phyloP scores from a whole-genome alignment of 148 eudicot species.

The Agrostemma githago region DNA sequence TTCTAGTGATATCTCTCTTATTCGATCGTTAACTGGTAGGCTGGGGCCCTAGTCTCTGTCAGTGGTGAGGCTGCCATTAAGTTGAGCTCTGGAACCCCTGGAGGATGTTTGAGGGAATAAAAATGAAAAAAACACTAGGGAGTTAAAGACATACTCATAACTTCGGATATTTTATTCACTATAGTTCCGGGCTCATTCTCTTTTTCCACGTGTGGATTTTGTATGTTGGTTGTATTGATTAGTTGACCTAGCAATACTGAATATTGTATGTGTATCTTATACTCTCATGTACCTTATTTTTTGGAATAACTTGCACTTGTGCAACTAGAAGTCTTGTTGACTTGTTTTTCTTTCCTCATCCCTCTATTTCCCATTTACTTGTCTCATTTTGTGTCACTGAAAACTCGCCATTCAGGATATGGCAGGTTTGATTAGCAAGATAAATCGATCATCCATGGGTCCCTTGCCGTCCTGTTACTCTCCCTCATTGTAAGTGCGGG shows the following conservation, averaged over 20 bases:
- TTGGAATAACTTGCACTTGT: neutral
- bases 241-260: neutral
- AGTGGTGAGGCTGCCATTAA: neutral
- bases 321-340: neutral
- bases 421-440: constrained; percentile 98
- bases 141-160: neutral
- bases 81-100: neutral
- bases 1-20: neutral
- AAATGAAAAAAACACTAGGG: neutral
- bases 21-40: neutral
- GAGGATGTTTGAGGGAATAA: neutral
- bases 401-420: constrained; percentile 59
- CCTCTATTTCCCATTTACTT: neutral
- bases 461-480: constrained; percentile 96
- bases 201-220: neutral
- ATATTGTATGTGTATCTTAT: neutral
- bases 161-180: neutral
- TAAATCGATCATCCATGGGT: constrained; percentile 92
- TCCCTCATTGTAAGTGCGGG: constrained; percentile 71
- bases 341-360: neutral
- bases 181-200: neutral
- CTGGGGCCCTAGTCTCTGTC: neutral
- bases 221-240: neutral
- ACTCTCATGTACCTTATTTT: neutral
- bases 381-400: constrained; percentile 8